phyloP scores from a whole-genome alignment of 1,139 yeast genomes.

The Magnusiomyces sp. region DNA sequence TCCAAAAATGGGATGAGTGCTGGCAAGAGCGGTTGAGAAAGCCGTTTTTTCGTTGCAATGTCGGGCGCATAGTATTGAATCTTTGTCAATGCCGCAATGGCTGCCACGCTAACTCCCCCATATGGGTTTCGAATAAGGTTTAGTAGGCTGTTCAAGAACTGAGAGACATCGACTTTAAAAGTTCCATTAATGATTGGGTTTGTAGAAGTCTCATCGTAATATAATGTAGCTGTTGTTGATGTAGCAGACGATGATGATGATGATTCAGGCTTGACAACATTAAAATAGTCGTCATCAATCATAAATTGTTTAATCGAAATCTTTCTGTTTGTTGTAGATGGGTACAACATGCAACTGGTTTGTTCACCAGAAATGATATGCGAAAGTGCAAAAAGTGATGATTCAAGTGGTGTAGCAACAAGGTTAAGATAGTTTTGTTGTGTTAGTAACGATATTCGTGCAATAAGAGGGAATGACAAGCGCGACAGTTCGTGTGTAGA shows the following conservation, averaged over 20 bases:
- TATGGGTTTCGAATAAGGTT: constrained; percentile 23
- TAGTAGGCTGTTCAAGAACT: constrained; percentile 21
- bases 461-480: constrained; percentile 16
- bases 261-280: no score
- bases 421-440: constrained; percentile 2
- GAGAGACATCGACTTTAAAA: neutral
- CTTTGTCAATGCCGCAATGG: constrained; percentile 28
- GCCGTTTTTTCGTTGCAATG: constrained; percentile 19
- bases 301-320: no score
- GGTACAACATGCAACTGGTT: constrained; percentile 9
- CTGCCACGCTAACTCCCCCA: constrained; percentile 26
- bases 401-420: constrained; percentile 18
- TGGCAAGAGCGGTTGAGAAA: constrained; percentile 28
- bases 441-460: constrained; percentile 17
- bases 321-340: no score
- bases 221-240: no score
- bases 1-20: constrained; percentile 29
- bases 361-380: constrained; percentile 19
- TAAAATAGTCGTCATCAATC: no score
- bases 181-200: constrained; percentile 5
- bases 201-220: constrained; percentile 9
- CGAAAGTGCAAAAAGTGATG: constrained; percentile 27
- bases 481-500: constrained; percentile 12
- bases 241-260: no score
- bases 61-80: constrained; percentile 20